Evolutionary conservation across 306 rosid species (phyloP).

Genomic region (Sesbania bispinosa): DNA sequence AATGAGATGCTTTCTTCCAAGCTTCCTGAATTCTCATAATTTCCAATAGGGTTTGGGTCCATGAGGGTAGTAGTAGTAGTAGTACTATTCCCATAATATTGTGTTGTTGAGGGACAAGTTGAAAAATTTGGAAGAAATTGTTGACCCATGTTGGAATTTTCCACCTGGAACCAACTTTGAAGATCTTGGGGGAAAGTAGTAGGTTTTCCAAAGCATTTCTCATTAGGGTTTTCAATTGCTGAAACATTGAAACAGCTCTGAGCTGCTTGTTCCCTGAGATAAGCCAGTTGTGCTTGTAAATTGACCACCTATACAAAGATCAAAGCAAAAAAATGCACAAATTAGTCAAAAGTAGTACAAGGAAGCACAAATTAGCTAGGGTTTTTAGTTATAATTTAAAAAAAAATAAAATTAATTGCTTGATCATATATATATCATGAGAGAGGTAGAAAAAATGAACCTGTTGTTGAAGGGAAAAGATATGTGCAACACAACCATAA

Average conservation of each 20-base stretch:
- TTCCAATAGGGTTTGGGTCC: slow-evolving; percentile 49
- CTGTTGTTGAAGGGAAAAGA: slow-evolving; percentile 94
- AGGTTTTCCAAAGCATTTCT: slow-evolving; percentile 45
- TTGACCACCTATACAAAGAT: slow-evolving; percentile 61
- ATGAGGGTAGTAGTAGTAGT: not conserved
- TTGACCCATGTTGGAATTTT: slow-evolving; percentile 33
- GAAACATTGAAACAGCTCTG: slow-evolving; percentile 52
- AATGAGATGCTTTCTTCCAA: slow-evolving; percentile 60
- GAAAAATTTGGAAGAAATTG: slow-evolving; percentile 41
- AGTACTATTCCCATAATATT: slow-evolving; percentile 44
- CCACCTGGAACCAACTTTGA: slow-evolving; percentile 52
- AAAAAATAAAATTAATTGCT: not conserved
- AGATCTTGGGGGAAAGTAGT: slow-evolving; percentile 38
- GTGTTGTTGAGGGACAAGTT: slow-evolving; percentile 26
- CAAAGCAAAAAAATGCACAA: not conserved
- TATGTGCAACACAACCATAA: slow-evolving; percentile 95
- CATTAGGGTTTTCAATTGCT: slow-evolving; percentile 56
- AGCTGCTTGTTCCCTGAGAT: slow-evolving; percentile 66
- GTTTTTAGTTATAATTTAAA: slow-evolving; percentile 8
- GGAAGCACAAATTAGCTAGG: slow-evolving; percentile 25
- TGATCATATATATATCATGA: too few species aligned
- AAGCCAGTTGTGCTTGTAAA: slow-evolving; percentile 86
- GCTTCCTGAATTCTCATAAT: slow-evolving; percentile 38
- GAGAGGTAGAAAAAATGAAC: slow-evolving; percentile 36
- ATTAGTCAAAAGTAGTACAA: not conserved